Evolutionary conservation across 2,329 filamentous ascomycete genomes (phyloP), one percentile per base, ranked within the genome.

Genomic region (Acrodontium crateriforme): DNA sequence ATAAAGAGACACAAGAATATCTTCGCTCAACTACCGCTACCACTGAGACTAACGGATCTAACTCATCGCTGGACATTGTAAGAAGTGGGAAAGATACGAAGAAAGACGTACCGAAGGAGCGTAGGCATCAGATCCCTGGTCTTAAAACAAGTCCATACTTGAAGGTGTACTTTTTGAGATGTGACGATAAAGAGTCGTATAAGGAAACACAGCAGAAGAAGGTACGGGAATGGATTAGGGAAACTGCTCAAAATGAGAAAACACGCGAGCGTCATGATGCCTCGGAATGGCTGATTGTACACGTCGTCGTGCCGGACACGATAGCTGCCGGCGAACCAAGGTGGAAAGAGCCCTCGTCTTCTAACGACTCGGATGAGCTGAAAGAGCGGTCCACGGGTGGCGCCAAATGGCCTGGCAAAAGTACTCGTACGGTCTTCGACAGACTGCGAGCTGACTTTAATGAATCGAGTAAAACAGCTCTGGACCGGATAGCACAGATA

Each of bases 101-200:
- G 26, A 45, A 37, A 28, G 29, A 38, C 30, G 37, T 28, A 24
- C 30, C 32, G 21, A 68, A 68, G 39, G 67, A 71, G 37, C 71
- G 87, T 25, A 70, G 89, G 27, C 89, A 98, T 51, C 89, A 98
- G 51, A 95, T 98, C 29, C 89, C 89, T 1, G 91, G 89, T 3
- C 60, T 98, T 31, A 77, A 87, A 20, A 80, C 82, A 37, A 95
- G 87, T 1, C 84, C 91, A 1, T 98, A 98, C 53, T 65, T 98
- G 34, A 95, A 93, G 53, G 61, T 98, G 5, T 78, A 85, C 32
- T 61, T 98, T 2, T 67, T 98, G 29, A 72, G 85, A 47, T 95
- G 89, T 57, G 89, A 95, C 58, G 89, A 98, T 50, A 92, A 84
- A 46, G 91, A 98, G 25, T 74, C 74, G 6, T 98, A 98, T 65